These are phyloP conservation scores for Extremus antarcticus DNA, from an alignment of 495 filamentous ascomycete genomes.

Conservation along the genomic window DNA sequence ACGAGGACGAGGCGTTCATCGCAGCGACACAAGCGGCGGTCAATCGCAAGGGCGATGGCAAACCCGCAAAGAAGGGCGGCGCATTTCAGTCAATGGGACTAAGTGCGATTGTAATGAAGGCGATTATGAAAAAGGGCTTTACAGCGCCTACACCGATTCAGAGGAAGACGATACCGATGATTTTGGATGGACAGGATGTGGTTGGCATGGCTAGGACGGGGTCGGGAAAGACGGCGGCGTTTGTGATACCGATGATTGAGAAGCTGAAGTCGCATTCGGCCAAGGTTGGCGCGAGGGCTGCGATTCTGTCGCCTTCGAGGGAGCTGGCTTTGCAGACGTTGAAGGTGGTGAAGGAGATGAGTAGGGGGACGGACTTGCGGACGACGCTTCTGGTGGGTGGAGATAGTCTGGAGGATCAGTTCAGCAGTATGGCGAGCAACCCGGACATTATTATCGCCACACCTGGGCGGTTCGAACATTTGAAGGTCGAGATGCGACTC, in stretches of 20 bases:
- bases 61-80: conserved; percentile 81
- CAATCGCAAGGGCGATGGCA: conserved; percentile 82
- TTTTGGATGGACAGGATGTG: conserved; percentile 81
- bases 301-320: conserved; percentile 82
- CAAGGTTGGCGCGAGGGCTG: conserved; percentile 68
- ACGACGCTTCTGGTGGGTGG: conserved; percentile 84
- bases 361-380: conserved; percentile 80
- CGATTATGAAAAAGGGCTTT: conserved; percentile 87
- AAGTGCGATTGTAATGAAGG: conserved; percentile 67
- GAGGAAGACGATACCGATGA: conserved; percentile 84
- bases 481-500: conserved; percentile 89
- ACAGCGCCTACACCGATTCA: conserved; percentile 94
- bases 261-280: conserved; percentile 81
- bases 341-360: conserved; percentile 91
- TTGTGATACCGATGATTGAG: conserved; percentile 97
- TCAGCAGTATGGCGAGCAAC: conserved; percentile 80
- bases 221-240: conserved; percentile 93
- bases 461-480: conserved; percentile 85
- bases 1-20: conserved; percentile 79
- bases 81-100: conserved; percentile 96
- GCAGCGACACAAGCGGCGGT: conserved; percentile 70
- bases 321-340: conserved; percentile 91
- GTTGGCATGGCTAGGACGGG: conserved; percentile 96
- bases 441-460: conserved; percentile 96
- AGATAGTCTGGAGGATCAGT: conserved; percentile 93